Evolutionary conservation across 2,329 filamentous ascomycete genomes (phyloP), one percentile per base, ranked within the genome.

Genomic region (Saccharata proteae): DNA sequence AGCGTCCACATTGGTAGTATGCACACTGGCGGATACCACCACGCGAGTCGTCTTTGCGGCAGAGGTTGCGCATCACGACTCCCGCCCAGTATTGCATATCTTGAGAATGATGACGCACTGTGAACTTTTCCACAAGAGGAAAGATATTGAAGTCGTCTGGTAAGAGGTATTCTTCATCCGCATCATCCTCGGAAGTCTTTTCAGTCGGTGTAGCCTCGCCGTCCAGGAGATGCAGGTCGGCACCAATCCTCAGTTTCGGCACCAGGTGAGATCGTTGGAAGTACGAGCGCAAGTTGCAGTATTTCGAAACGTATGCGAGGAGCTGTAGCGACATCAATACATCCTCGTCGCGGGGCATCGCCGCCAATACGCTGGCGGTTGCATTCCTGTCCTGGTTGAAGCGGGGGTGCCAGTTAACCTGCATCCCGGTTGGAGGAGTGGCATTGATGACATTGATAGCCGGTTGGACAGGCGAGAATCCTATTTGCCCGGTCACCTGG

Each of bases 21-120:
- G 90, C 90, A 55, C 90, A 98, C 54, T 98, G 90, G 35, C 90
- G 72, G 44, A 98, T 96, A 37, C 90, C 90, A 24, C 90, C 90
- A 28, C 83, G 73, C 8, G 80, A 83, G 52, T 98, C 90, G 53
- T 98, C 90, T 61, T 98, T 98, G 41, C 90, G 82, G 66, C 90
- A 98, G 29, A 98, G 71, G 52, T 98, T 98, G 41, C 90, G 74
- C 90, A 98, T 98, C 26, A 98, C 90, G 11, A 98, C 90, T 39
- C 88, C 90, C 12, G 90, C 90, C 90, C 90, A 98, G 62, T 98
- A 98, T 56, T 94, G 88, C 90, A 98, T 98, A 52, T 94, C 86
- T 37, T 84, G 82, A 41, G 82, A 85, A 58, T 94, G 84, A 51
- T 94, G 85, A 41, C 90, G 77, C 17, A 94, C 83, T 4, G 90